Evolutionary conservation across 1,139 yeast species (phyloP), one percentile per base, ranked within the genome.

Genomic region (Saccharomyces hybrid): DNA sequence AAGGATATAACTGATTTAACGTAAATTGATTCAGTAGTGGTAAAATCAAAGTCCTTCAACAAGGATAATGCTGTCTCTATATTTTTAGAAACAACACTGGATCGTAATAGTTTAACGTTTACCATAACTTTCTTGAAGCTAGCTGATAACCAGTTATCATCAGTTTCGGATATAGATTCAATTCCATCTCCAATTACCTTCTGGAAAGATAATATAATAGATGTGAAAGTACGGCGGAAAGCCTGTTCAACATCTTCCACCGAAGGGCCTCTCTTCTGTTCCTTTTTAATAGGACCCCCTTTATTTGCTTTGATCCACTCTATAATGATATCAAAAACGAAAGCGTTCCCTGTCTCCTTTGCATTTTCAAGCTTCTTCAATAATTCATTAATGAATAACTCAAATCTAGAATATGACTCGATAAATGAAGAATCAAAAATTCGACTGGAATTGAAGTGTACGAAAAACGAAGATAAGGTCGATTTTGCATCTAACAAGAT

Each of bases 161-260:
- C 81, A 9, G 80, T 87, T 49, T 74, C 80, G 1, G 70, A 62
- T 2, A 81, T 62, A 9, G 68, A 64, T 9, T 66, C 72, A 1
- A 61, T 73, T 48, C 73, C 68, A 34, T 73, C 72, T 28, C 70
- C 69, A 54, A 75, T 68, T 13, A 81, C 65, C 57, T 80, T 79
- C 70, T 90, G 97, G 59, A 86, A 79, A 0, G 86, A 77, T 47
- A 90, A 76, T 55, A 90, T 72, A 31, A 88, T 77, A 2, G 86
- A 77, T 31, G 80, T 80, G n/a, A 84, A 76, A 5, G 87, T 66
- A 16, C 76, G 75, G 56, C 86, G 75, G 57, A 82, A 75, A 1
- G 71, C 62, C 6, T 57, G 52, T 60, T 85, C 89, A 49, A 82
- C 64, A 7, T 70, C 75, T 48, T 73, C 75, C 3, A 79, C 60